Percentiles rank a stretch among this genome's conserved stretches.
Evolutionary conservation across 2,329 filamentous ascomycete species (phyloP).

Genomic region (Kalmusia sp.): DNA sequence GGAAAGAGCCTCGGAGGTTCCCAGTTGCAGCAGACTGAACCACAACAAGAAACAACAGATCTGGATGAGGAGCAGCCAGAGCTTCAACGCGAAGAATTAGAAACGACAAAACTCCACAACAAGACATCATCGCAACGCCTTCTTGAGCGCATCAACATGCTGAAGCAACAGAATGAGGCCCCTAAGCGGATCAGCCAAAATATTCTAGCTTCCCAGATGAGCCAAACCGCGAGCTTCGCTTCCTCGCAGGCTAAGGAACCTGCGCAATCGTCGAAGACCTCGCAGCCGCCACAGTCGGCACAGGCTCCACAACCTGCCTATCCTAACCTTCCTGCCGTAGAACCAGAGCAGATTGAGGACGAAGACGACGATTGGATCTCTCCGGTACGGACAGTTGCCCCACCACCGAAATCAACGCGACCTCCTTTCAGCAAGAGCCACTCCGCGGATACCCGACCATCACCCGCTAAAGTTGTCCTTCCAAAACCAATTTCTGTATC

Average conservation of each 20-base stretch:
- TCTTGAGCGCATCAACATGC: conserved; percentile 88
- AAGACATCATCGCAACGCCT: conserved; percentile 94
- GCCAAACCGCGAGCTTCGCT: conserved; percentile 31
- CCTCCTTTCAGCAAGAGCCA: conserved; percentile 66
- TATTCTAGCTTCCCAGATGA: conserved; percentile 39
- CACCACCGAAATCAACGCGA: conserved; percentile 41
- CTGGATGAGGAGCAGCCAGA: conserved; percentile 51
- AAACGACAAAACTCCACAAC: conserved; percentile 68
- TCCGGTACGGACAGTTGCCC: conserved; percentile 53
- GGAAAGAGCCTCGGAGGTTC: conserved; percentile 69
- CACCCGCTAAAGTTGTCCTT: conserved; percentile 51
- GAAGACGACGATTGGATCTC: conserved; percentile 65
- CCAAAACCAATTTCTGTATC: conserved; percentile 55
- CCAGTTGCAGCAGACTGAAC: conserved; percentile 39
- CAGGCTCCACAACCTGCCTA: conserved; percentile 46
- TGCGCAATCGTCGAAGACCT: conserved; percentile 20
- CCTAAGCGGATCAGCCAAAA: conserved; percentile 47
- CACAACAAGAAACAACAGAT: conserved; percentile 60
- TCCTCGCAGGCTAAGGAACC: conserved; percentile 49
- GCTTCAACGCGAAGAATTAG: conserved; percentile 54
- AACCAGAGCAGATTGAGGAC: conserved; percentile 24
- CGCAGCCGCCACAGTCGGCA: conserved; percentile 28
- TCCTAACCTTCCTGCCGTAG: conserved; percentile 47
- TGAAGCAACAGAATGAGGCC: conserved; percentile 59
- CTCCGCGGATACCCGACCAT: conserved; percentile 58